A percentile compares a stretch with the other conserved stretches of the same genome.
These are phyloP conservation scores for Thermothielavioides terrestris DNA, from an alignment of 495 filamentous ascomycete genomes.

Conservation along the genomic window DNA sequence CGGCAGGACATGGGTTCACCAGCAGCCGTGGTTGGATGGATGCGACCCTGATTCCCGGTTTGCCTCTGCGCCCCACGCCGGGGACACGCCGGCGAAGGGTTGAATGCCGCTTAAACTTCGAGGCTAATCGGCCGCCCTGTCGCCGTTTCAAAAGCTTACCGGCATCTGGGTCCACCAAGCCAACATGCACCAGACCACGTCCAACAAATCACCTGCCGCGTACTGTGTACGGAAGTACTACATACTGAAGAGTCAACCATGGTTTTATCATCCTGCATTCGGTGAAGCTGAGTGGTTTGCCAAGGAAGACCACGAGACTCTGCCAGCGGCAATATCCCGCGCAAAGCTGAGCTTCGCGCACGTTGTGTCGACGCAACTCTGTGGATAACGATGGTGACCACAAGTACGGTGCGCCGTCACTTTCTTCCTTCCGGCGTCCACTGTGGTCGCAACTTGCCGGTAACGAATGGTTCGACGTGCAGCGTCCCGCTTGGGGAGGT, in stretches of 20 bases:
- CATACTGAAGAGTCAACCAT: no score
- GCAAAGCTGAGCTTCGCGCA: no score
- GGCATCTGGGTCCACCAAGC: background rate
- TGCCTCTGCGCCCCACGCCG: constrained; percentile 20
- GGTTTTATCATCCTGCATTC: no score
- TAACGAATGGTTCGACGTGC: background rate
- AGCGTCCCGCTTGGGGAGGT: background rate
- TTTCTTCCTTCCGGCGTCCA: no score
- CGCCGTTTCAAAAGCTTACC: background rate
- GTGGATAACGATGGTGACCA: no score
- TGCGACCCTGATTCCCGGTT: constrained; percentile 34
- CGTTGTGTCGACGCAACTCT: no score
- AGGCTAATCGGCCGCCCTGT: constrained; percentile 15
- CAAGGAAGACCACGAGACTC: no score
- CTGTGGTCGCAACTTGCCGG: no score
- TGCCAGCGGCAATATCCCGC: no score
- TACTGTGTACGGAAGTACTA: no score
- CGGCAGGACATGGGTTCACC: constrained; percentile 17
- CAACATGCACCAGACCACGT: background rate
- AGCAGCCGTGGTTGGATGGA: constrained; percentile 25
- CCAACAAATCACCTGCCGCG: background rate
- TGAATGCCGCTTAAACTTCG: constrained; percentile 19
- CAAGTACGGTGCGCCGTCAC: no score
- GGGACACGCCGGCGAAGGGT: constrained; percentile 4
- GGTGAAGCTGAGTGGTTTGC: no score